Evolutionary conservation across 2,329 filamentous ascomycete genomes (phyloP).

Genomic region (Ceratocystiopsis sp.): DNA sequence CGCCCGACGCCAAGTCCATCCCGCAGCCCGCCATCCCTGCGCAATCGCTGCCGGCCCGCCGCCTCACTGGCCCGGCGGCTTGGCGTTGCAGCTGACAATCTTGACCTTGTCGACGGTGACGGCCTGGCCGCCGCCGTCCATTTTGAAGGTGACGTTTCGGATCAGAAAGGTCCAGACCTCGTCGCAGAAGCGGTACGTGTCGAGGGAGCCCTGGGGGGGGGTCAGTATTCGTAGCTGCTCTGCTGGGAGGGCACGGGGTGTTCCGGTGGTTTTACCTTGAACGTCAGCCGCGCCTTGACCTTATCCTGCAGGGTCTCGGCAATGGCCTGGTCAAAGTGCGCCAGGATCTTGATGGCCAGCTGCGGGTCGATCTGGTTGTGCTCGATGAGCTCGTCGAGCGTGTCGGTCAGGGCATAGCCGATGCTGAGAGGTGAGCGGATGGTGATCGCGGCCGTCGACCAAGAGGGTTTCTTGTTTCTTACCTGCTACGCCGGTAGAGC

Average conservation of each 20-base stretch:
- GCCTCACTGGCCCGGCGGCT: slow-evolving; percentile 23
- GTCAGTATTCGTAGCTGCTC: too few species aligned
- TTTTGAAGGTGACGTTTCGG: slow-evolving; percentile 97
- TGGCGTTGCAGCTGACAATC: slow-evolving; percentile 95
- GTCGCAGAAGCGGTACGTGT: slow-evolving; percentile 98
- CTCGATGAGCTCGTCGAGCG: slow-evolving; percentile 90
- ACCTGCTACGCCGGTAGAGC: slow-evolving; percentile 97
- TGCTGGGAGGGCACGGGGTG: too few species aligned
- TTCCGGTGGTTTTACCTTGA: slow-evolving; percentile 48
- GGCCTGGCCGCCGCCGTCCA: slow-evolving; percentile 59
- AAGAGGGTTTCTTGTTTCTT: slow-evolving; percentile 19
- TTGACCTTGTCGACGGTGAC: slow-evolving; percentile 78
- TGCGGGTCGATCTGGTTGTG: slow-evolving; percentile 92
- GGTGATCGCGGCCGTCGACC: slow-evolving; percentile 4
- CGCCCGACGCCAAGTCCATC: too few species aligned
- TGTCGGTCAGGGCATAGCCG: slow-evolving; percentile 84
- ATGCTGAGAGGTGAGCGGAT: slow-evolving; percentile 39
- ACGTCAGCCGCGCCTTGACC: slow-evolving; percentile 77
- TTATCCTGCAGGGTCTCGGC: slow-evolving; percentile 82
- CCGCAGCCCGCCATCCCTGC: too few species aligned
- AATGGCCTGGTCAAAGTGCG: slow-evolving; percentile 87
- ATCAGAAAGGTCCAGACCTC: slow-evolving; percentile 99
- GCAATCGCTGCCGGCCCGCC: too few species aligned
- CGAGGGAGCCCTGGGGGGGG: slow-evolving; percentile 61
- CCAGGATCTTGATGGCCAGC: slow-evolving; percentile 94